Conservation (phyloP, 768 basidiomycete genomes). For the Termitomyces sp. region DNA sequence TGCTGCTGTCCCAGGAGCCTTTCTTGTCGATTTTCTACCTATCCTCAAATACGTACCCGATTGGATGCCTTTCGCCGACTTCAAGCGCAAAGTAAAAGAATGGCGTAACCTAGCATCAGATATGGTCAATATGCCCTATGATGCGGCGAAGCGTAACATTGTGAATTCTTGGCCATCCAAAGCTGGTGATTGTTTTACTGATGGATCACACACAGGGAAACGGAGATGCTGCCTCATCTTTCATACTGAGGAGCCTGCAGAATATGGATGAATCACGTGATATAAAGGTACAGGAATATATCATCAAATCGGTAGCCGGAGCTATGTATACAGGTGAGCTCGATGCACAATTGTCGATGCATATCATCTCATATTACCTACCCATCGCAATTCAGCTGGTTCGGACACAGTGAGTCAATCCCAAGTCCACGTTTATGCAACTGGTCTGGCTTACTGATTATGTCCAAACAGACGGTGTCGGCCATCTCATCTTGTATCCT, state of each 20-base stretch:
- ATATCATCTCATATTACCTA: background rate
- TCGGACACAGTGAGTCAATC: slow-evolving; percentile 24
- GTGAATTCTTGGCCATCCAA: slow-evolving; percentile 6
- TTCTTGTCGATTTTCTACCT: slow-evolving; percentile 29
- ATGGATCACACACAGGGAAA: slow-evolving; percentile 9
- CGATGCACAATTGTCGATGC: no score
- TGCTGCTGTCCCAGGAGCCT: slow-evolving; percentile 26
- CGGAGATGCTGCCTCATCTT: slow-evolving; percentile 20
- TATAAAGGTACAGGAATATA: slow-evolving; percentile 13
- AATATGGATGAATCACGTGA: slow-evolving; percentile 16
- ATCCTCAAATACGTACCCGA: slow-evolving; percentile 31
- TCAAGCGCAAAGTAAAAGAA: slow-evolving; percentile 29
- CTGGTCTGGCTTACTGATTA: background rate
- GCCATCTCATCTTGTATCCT: no score
- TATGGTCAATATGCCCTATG: slow-evolving; percentile 25
- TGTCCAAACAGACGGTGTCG: slow-evolving; percentile 20
- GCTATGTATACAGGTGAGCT: slow-evolving; percentile 23
- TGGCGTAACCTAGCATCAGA: slow-evolving; percentile 17
- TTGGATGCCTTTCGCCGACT: slow-evolving; percentile 34
- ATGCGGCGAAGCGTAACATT: slow-evolving; percentile 14
- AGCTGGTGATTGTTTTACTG: background rate
- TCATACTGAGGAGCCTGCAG: slow-evolving; percentile 18
- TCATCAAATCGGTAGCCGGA: slow-evolving; percentile 21
- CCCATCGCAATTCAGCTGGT: slow-evolving; percentile 17
- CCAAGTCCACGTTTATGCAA: background rate